phyloP scores from a whole-genome alignment of 2,329 filamentous ascomycete species.

The Hymenoscyphus fructigenus region DNA sequence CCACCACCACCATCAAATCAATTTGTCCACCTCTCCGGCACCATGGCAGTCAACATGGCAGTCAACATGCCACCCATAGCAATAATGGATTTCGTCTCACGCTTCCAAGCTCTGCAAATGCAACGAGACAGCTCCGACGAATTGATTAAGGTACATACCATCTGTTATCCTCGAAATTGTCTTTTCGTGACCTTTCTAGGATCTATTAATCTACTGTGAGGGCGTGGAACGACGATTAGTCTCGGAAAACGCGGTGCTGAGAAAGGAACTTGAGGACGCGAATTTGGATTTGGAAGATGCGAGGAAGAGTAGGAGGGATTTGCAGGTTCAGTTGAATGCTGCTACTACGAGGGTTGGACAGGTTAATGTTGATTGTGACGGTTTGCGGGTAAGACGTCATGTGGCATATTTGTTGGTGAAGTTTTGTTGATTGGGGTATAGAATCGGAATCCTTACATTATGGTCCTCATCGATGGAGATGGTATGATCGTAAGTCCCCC shows the following conservation, averaged over 20 bases:
- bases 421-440: slow-evolving; percentile 13
- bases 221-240: slow-evolving; percentile 44
- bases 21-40: neutral
- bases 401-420: neutral
- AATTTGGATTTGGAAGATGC: slow-evolving; percentile 53
- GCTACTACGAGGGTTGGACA: slow-evolving; percentile 40
- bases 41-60: slow-evolving; percentile 10
- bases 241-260: slow-evolving; percentile 46
- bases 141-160: slow-evolving; percentile 47
- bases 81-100: slow-evolving; percentile 47
- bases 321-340: slow-evolving; percentile 49
- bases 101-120: slow-evolving; percentile 46
- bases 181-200: slow-evolving; percentile 37
- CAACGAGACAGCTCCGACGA: slow-evolving; percentile 44
- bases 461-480: slow-evolving; percentile 63
- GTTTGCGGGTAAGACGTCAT: slow-evolving; percentile 45
- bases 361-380: slow-evolving; percentile 42
- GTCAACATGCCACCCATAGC: slow-evolving; percentile 18
- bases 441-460: slow-evolving; percentile 56
- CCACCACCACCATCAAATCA: neutral
- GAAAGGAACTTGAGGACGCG: slow-evolving; percentile 43
- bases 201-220: slow-evolving; percentile 48
- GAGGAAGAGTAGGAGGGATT: slow-evolving; percentile 47
- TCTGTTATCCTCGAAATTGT: neutral
- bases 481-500: slow-evolving; percentile 52